Percentiles rank a stretch among this genome's conserved stretches.
Conservation (phyloP, 139 green algal species). For the Pleodorina starrii region DNA sequence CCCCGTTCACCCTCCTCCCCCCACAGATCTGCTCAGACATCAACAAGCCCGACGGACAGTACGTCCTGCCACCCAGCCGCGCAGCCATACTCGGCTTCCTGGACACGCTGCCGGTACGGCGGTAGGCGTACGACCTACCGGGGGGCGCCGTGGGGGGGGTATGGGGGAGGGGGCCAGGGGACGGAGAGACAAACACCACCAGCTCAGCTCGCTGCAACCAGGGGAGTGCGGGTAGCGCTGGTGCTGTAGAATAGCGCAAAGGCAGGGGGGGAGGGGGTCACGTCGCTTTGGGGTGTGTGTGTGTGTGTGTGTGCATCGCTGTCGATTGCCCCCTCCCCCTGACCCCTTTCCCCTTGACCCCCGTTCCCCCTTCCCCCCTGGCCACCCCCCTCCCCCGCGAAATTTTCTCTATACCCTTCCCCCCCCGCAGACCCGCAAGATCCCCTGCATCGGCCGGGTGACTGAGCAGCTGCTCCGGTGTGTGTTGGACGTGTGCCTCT, state of each 20-base stretch:
- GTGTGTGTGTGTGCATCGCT: not conserved
- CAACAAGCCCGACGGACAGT: constrained; percentile 93
- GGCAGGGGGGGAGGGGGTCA: too few relatives aligned
- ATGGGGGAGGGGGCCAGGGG: too few relatives aligned
- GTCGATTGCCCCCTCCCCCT: too few relatives aligned
- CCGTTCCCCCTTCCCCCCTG: not conserved
- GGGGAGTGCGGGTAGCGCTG: too few relatives aligned
- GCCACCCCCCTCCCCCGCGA: not conserved
- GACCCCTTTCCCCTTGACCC: not conserved
- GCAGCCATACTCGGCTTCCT: constrained; percentile 79
- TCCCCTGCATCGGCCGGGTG: constrained; percentile 86
- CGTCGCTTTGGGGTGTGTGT: constrained; percentile 72
- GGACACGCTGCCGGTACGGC: constrained; percentile 72
- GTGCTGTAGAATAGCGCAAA: too few relatives aligned
- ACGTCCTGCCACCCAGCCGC: constrained; percentile 62
- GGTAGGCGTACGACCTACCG: not conserved
- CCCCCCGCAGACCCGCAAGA: constrained; percentile 47
- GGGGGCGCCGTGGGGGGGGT: too few relatives aligned
- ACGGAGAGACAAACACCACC: too few relatives aligned
- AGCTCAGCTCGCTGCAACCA: too few relatives aligned
- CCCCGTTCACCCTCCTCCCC: not conserved
- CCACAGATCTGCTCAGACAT: constrained; percentile 75
- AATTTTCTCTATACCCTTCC: not conserved
- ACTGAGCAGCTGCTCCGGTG: constrained; percentile 78
- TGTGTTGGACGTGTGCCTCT: constrained; percentile 71